Evolutionary conservation across 2,329 filamentous ascomycete genomes (phyloP).

Genomic region (Colletotrichum magnum): DNA sequence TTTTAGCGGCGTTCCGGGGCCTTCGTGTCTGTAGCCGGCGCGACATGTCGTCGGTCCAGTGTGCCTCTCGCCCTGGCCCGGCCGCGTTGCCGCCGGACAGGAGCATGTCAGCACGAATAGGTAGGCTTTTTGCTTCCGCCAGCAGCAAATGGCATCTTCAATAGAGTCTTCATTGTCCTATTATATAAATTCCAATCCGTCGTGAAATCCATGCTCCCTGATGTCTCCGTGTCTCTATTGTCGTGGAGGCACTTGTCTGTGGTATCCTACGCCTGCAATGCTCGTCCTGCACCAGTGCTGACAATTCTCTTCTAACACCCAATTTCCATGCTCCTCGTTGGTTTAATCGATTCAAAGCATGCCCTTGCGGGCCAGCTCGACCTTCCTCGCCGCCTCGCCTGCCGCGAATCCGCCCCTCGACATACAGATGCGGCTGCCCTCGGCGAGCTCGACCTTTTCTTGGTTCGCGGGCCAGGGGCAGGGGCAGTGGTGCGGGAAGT

Average conservation of each 20-base stretch:
- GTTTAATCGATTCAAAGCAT: conserved; percentile 65
- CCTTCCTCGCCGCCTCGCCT: conserved; percentile 80
- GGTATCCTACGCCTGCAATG: conserved; percentile 27
- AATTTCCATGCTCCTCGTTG: neutral
- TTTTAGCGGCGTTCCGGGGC: conserved; percentile 40
- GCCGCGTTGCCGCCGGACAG: conserved; percentile 1
- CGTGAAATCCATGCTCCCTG: neutral
- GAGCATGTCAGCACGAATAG: conserved; percentile 35
- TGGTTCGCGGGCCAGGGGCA: conserved; percentile 84
- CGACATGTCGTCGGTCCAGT: conserved; percentile 24
- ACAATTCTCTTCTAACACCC: conserved; percentile 2
- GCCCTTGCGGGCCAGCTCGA: conserved; percentile 85
- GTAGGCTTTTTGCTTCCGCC: conserved; percentile 38
- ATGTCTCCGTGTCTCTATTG: no score
- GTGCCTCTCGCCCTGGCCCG: neutral
- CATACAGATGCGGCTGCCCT: conserved; percentile 80
- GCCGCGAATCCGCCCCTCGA: conserved; percentile 82
- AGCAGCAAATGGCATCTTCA: conserved; percentile 33
- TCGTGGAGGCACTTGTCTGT: neutral
- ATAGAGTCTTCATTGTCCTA: conserved; percentile 37
- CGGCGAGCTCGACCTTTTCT: conserved; percentile 82
- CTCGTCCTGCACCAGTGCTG: neutral
- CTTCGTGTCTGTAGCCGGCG: conserved; percentile 34
- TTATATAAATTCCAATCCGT: neutral
- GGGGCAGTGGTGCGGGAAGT: conserved; percentile 97